Base-by-base conservation (phyloP, 768 basidiomycete genomes). In the Leccinum subtestaceum region DNA sequence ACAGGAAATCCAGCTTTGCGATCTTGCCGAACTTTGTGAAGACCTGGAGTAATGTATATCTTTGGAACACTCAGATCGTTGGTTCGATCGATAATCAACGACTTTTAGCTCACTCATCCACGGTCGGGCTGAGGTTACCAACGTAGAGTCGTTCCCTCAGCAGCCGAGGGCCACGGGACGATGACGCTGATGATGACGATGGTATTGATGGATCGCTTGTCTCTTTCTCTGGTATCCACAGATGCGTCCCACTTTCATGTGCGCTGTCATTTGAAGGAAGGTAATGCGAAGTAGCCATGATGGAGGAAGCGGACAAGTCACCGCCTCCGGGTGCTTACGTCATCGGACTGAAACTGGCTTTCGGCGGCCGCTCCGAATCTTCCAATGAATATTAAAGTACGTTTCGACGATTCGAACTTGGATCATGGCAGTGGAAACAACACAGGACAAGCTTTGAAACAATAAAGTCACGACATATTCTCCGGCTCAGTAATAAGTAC, bases 21-120 rank as follows among this genome's bases (percentile, higher is more conserved):
- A 98, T 83, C 74, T 93, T 94, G 56, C 97, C 97, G 71, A 87
- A 95, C 75, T 90, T 95, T 32, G 89, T 83, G 74, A 97, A 97
- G 36, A 95, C 74, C 73, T 95, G 91, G 21, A 98, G 83, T 15
- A 99, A 80, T 4, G 92, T 79, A 74, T 93, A 93, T 73, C 94
- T 96, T 45, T 68, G 52, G 55, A 58, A 52, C 17, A 53, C 45
- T 74, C 45, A 67, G 65, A 64, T 53, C 31, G 0, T 17, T 9
- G 29, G 4, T 12, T 38, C 25, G 23, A 54, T 50, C 1, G 32
- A 58, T 19, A 51, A 50, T 52, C 17, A 31, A 61, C n/a, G 11
- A 52, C 23, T 9, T 32, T 55, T 55, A 47, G 71, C 82, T 63
- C 57, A 95, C 91, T 97, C 93, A 73, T 95, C 92, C 32, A 96